These are phyloP conservation scores for Fusarium buharicum DNA, from an alignment of 2,329 filamentous ascomycete genomes.

Conservation along the genomic window DNA sequence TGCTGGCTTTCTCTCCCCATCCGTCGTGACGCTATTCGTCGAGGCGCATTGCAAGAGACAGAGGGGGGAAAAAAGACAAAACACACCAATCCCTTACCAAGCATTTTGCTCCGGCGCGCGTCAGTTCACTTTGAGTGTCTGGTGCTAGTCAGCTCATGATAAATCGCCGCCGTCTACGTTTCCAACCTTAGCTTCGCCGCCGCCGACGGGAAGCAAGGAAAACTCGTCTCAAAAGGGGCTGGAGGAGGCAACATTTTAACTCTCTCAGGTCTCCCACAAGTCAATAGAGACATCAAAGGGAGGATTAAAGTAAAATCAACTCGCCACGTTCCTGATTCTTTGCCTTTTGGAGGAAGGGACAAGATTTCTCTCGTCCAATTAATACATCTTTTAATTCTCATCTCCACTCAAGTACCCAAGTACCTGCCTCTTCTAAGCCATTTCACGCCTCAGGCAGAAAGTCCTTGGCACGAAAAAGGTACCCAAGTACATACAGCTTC, in stretches of 20 bases:
- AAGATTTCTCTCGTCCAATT: slow-evolving; percentile 19
- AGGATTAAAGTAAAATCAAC: slow-evolving; percentile 22
- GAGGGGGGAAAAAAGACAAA: neutral
- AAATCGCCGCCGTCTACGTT: slow-evolving; percentile 30
- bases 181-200: slow-evolving; percentile 13
- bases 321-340: slow-evolving; percentile 32
- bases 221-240: slow-evolving; percentile 32
- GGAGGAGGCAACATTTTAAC: slow-evolving; percentile 35
- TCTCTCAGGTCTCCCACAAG: slow-evolving; percentile 11
- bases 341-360: slow-evolving; percentile 29
- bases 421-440: neutral
- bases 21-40: slow-evolving; percentile 33
- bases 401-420: slow-evolving; percentile 29
- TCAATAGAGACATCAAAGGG: slow-evolving; percentile 8
- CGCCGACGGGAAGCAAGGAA: slow-evolving; percentile 23
- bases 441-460: slow-evolving; percentile 30
- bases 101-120: slow-evolving; percentile 30
- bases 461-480: slow-evolving; percentile 23
- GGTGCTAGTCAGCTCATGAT: slow-evolving; percentile 44
- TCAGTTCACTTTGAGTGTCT: slow-evolving; percentile 31
- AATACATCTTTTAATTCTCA: slow-evolving; percentile 8
- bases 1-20: slow-evolving; percentile 27
- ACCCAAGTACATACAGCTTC: slow-evolving; percentile 21
- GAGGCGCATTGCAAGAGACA: slow-evolving; percentile 1
- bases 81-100: slow-evolving; percentile 38